Percentiles rank a stretch among this genome's conserved stretches.
These are phyloP conservation scores for Teratosphaeria viscida DNA, from an alignment of 2,329 filamentous ascomycete genomes.

Conservation along the genomic window DNA sequence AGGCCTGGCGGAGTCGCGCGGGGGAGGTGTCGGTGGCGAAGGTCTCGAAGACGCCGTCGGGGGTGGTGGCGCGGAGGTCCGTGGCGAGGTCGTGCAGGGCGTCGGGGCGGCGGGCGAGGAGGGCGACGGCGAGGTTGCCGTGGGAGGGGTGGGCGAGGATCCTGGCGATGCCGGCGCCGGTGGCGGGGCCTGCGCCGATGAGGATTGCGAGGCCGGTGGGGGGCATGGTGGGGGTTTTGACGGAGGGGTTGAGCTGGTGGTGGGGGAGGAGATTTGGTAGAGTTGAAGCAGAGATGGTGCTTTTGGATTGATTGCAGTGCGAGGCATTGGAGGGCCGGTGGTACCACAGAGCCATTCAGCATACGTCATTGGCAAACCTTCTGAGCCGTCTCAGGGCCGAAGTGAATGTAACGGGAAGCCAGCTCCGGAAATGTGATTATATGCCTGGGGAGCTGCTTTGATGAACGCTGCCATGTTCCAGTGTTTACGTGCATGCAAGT, in stretches of 20 bases:
- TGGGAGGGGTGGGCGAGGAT: conserved; percentile 41
- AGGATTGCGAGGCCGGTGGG: conserved; percentile 42
- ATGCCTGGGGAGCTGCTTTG: too few relatives aligned
- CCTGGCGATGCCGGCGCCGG: conserved; percentile 46
- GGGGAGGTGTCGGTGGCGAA: conserved; percentile 44
- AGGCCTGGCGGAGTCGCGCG: conserved; percentile 37
- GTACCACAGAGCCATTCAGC: neutral
- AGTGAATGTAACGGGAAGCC: neutral
- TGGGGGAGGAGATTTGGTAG: too few relatives aligned
- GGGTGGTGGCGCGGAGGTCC: conserved; percentile 32
- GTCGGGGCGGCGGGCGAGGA: conserved; percentile 41
- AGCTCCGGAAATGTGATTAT: too few relatives aligned
- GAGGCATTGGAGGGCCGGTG: too few relatives aligned
- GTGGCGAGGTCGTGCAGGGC: conserved; percentile 33
- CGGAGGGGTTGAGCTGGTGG: too few relatives aligned
- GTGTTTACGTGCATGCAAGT: too few relatives aligned
- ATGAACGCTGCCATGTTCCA: too few relatives aligned
- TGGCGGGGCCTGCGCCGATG: conserved; percentile 40
- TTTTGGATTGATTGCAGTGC: too few relatives aligned
- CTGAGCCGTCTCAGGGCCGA: neutral
- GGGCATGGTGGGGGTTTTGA: conserved; percentile 26
- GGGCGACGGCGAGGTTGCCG: conserved; percentile 46
- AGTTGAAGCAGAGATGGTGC: too few relatives aligned
- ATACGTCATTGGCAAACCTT: neutral
- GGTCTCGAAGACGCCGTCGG: conserved; percentile 38